Conservation (phyloP, 2,329 filamentous ascomycete genomes). For the Biscogniauxia mediterranea region DNA sequence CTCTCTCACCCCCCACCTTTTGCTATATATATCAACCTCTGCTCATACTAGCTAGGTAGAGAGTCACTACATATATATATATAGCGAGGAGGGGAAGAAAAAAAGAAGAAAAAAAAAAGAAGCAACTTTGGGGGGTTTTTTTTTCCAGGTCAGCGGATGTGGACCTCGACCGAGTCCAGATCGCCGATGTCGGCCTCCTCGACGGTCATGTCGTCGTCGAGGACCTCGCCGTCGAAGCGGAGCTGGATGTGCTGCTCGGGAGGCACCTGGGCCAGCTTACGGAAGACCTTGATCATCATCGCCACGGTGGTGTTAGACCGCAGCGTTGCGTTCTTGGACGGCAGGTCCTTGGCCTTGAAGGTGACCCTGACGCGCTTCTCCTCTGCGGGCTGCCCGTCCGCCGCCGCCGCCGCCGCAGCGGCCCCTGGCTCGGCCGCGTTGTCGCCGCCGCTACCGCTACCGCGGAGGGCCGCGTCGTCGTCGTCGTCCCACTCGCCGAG, state of each 20-base stretch:
- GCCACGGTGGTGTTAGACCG: slow-evolving; percentile 56
- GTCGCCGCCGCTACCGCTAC: slow-evolving; percentile 11
- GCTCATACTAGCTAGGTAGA: no score
- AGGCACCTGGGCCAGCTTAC: slow-evolving; percentile 50
- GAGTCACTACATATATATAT: no score
- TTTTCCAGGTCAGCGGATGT: slow-evolving; percentile 48
- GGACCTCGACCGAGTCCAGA: slow-evolving; percentile 72
- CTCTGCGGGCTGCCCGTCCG: slow-evolving; percentile 19
- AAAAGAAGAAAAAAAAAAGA: no score
- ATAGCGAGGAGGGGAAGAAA: no score
- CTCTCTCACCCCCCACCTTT: no score
- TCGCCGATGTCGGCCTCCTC: slow-evolving; percentile 71
- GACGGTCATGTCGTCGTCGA: slow-evolving; percentile 61
- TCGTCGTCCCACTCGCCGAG: slow-evolving; percentile 40
- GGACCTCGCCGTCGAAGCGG: slow-evolving; percentile 71
- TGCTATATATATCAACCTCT: no score
- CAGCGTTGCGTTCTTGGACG: slow-evolving; percentile 51
- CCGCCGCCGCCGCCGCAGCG: slow-evolving; percentile 9
- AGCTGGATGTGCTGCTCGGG: slow-evolving; percentile 57
- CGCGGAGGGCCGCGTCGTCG: slow-evolving; percentile 29
- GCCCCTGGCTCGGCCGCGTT: slow-evolving; percentile 14
- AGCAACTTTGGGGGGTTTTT: no score
- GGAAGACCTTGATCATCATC: slow-evolving; percentile 62
- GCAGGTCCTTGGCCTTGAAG: slow-evolving; percentile 51
- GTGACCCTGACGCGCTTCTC: slow-evolving; percentile 48